Evolutionary conservation across 1,284 basidiomycete species (phyloP).

Genomic region (Tylopilus orsonianus): DNA sequence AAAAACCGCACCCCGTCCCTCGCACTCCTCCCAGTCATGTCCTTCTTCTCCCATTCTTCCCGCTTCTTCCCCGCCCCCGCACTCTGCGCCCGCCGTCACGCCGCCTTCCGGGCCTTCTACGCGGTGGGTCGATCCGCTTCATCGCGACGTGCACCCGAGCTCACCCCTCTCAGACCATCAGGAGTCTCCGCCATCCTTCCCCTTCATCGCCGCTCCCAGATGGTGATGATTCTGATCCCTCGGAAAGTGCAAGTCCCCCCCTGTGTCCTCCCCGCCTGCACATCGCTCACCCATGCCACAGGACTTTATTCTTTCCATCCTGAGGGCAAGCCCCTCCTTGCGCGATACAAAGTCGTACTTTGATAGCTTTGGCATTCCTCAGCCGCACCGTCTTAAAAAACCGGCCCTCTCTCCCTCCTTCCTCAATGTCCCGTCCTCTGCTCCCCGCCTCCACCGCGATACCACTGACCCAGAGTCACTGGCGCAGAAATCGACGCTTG

Average conservation of each 20-base stretch:
- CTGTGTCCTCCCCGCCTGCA: not conserved
- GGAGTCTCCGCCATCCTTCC: slow-evolving; percentile 40
- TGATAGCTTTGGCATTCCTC: slow-evolving; percentile 74
- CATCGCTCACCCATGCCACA: slow-evolving; percentile 36
- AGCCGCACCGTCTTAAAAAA: slow-evolving; percentile 30
- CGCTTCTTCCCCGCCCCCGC: slow-evolving; percentile 18
- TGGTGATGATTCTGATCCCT: slow-evolving; percentile 45
- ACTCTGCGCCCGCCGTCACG: slow-evolving; percentile 34
- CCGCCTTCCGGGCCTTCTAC: slow-evolving; percentile 58
- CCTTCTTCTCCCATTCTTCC: slow-evolving; percentile 2
- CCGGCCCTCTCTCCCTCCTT: slow-evolving; percentile 27
- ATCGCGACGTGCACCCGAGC: not conserved
- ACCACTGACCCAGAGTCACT: slow-evolving; percentile 20
- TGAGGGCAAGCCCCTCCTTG: slow-evolving; percentile 89
- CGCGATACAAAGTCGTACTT: slow-evolving; percentile 91
- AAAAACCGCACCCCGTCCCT: slow-evolving; percentile 9
- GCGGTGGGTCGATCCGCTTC: slow-evolving; percentile 44
- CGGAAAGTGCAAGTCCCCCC: slow-evolving; percentile 47
- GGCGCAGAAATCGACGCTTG: slow-evolving; percentile 26
- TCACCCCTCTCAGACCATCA: slow-evolving; percentile 44
- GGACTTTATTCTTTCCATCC: slow-evolving; percentile 96
- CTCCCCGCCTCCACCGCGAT: slow-evolving; percentile 15
- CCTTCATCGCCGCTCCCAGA: slow-evolving; percentile 32
- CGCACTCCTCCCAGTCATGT: not conserved
- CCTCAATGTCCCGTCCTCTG: slow-evolving; percentile 18